These are phyloP conservation scores for Didymellaceae sp. DNA, from an alignment of 2,329 filamentous ascomycete species.

Conservation along the genomic window DNA sequence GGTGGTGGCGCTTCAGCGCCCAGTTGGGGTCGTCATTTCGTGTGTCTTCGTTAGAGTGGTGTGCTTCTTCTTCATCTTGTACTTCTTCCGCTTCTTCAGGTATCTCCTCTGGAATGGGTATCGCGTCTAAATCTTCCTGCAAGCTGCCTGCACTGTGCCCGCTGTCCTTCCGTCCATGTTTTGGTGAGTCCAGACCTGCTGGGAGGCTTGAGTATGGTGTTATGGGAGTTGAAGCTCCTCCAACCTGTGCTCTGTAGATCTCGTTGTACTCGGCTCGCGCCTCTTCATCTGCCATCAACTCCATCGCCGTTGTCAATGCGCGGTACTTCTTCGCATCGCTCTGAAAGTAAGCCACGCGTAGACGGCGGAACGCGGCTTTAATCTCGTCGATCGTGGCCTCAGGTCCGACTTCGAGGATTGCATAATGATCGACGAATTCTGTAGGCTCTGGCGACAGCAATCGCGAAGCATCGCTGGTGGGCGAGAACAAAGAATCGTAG, in stretches of 20 bases:
- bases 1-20: conserved; percentile 32
- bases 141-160: conserved; percentile 26
- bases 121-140: conserved; percentile 3
- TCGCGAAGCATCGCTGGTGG: conserved; percentile 19
- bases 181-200: conserved; percentile 25
- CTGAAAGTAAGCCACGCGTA: conserved; percentile 39
- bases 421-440: conserved; percentile 42
- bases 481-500: conserved; percentile 21
- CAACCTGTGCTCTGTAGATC: conserved; percentile 21
- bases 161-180: conserved; percentile 33
- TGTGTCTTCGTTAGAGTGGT: conserved; percentile 15
- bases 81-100: conserved; percentile 27
- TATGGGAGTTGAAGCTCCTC: conserved; percentile 15
- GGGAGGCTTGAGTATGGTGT: conserved; percentile 19
- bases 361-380: conserved; percentile 34
- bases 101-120: conserved; percentile 5
- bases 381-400: conserved; percentile 40
- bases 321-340: conserved; percentile 39
- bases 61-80: conserved; percentile 13
- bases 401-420: conserved; percentile 31
- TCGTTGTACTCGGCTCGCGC: conserved; percentile 37
- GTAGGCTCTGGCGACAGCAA: conserved; percentile 10
- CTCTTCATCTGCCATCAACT: conserved; percentile 38
- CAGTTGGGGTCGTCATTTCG: conserved; percentile 35
- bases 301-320: conserved; percentile 39